These are phyloP conservation scores for Turritis glabra DNA, from an alignment of 345 rosid species.

Conservation along the genomic window DNA sequence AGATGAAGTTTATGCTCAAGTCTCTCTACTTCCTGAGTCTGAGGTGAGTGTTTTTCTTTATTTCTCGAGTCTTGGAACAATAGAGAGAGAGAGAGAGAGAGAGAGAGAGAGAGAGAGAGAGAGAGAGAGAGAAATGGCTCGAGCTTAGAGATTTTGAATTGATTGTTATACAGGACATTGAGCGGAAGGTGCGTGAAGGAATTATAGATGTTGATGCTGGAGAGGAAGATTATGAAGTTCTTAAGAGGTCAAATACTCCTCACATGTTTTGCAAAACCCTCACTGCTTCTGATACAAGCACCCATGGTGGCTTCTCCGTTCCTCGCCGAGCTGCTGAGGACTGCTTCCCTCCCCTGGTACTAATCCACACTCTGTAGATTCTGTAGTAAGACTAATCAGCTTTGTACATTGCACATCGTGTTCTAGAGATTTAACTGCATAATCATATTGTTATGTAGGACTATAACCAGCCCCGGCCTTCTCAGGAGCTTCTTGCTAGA, in stretches of 20 bases:
- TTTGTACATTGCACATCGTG: not conserved
- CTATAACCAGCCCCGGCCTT: slow-evolving; percentile 92
- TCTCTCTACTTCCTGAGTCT: slow-evolving; percentile 72
- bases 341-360: slow-evolving; percentile 98
- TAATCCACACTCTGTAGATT: not conserved
- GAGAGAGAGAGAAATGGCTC: not conserved
- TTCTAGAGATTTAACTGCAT: not conserved
- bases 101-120: not conserved
- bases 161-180: slow-evolving; percentile 45
- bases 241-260: slow-evolving; percentile 65
- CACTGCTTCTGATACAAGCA: slow-evolving; percentile 99
- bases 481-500: slow-evolving; percentile 95
- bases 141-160: not conserved
- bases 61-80: not conserved
- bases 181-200: slow-evolving; percentile 57
- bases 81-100: not conserved
- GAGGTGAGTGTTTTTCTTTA: slow-evolving; percentile 54
- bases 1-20: slow-evolving; percentile 95
- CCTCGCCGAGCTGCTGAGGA: slow-evolving; percentile 99
- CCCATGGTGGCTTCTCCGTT: slow-evolving; percentile 98
- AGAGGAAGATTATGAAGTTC: slow-evolving; percentile 64
- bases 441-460: slow-evolving; percentile 53
- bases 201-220: slow-evolving; percentile 55
- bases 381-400: not conserved
- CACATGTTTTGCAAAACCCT: slow-evolving; percentile 99